Evolutionary conservation across 1,284 basidiomycete genomes (phyloP), one percentile per base, ranked within the genome.

Genomic region (Boletus semigastroideus): DNA sequence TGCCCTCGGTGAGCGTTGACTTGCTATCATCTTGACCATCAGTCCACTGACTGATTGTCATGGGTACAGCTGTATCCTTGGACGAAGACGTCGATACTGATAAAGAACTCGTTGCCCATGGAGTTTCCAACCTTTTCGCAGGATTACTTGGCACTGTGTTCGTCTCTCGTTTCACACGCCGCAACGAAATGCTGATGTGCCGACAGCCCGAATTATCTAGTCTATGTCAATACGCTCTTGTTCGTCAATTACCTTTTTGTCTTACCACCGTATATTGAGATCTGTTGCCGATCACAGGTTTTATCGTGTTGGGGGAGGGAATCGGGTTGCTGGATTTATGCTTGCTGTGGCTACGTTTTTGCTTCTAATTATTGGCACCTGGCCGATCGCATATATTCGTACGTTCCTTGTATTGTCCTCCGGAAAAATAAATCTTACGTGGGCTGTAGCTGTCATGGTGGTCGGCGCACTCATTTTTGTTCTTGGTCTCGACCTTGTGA

Each of bases 381-480:
- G 81, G 2, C 87, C 92, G 0, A 95, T 97, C 56, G 88, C 90
- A 11, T 94, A 81, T 63, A 87, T 98, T 46, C 94, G 91, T 94
- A 66, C 64, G 89, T 82, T n/a, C 14, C n/a, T 51, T 40, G 13
- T 10, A 27, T 7, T 3, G 4, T 12, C 6, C 14, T 54, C 6
- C 37, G 36, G 16, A 16, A 33, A 33, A 25, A 25, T 31, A 10
- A 52, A 10, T 27, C 11, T 45, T 42, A 30, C 19, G 25, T 28
- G 7, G 28, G 55, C 16, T 25, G 89, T 38, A 93, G 91, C 92
- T 52, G 85, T 95, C 38, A 87, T 92, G 81, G 86, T 94, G 5
- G 92, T 95, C 16, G 90, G 90, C 1, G 89, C 95, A 2, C 78
- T 99, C 53, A 98, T 99, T 63, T 96, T 94, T 60, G 93, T 98